Evolutionary conservation across 2,329 filamentous ascomycete genomes (phyloP).

Genomic region (Diaporthe ilicicola): DNA sequence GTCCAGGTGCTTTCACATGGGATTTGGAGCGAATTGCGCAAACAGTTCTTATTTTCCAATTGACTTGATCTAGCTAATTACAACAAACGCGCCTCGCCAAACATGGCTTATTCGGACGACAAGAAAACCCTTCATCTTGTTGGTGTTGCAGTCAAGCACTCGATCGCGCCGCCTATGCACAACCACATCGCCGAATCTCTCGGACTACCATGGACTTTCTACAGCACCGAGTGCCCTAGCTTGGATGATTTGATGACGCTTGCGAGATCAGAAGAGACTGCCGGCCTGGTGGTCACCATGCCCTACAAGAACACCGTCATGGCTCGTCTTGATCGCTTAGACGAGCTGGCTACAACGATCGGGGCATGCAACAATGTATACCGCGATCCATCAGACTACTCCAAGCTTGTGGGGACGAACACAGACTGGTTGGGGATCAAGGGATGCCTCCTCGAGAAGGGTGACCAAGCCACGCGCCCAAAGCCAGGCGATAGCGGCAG

Average conservation of each 20-base stretch:
- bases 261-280: neutral
- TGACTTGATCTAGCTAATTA: neutral
- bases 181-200: slow-evolving; percentile 47
- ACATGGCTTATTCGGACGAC: neutral
- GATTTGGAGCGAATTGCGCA: neutral
- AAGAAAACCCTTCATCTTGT: slow-evolving; percentile 44
- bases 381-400: slow-evolving; percentile 34
- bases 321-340: slow-evolving; percentile 46
- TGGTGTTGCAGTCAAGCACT: slow-evolving; percentile 50
- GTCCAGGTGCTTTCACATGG: neutral
- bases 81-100: neutral
- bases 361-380: slow-evolving; percentile 50
- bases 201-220: slow-evolving; percentile 42
- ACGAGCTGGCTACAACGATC: slow-evolving; percentile 45
- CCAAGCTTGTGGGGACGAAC: slow-evolving; percentile 48
- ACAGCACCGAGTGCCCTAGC: neutral
- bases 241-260: neutral
- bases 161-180: slow-evolving; percentile 51
- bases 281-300: slow-evolving; percentile 42
- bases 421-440: slow-evolving; percentile 54
- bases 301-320: slow-evolving; percentile 50
- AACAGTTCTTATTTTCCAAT: neutral
- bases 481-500: slow-evolving; percentile 35
- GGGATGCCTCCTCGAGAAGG: slow-evolving; percentile 42
- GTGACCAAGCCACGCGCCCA: slow-evolving; percentile 32